A percentile compares a stretch with the other conserved stretches of the same genome.
These are phyloP conservation scores for Pythium coloratum DNA, from an alignment of 352 stramenopile species.

Conservation along the genomic window DNA sequence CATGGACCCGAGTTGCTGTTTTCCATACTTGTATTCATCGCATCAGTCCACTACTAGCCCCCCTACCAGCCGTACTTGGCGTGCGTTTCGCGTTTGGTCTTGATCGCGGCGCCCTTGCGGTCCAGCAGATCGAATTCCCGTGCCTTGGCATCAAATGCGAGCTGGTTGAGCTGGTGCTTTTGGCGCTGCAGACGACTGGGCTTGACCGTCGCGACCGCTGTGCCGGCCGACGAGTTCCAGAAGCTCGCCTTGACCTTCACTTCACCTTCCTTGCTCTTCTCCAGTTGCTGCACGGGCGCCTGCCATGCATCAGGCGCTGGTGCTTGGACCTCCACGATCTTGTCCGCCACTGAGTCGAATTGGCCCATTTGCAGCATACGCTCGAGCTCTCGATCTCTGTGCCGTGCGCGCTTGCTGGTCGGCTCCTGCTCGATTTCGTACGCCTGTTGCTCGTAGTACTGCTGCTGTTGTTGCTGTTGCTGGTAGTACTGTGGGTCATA, in stretches of 20 bases:
- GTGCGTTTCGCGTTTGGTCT: slow-evolving; percentile 77
- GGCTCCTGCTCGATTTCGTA: slow-evolving; percentile 43
- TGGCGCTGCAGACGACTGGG: slow-evolving; percentile 73
- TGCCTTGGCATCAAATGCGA: slow-evolving; percentile 75
- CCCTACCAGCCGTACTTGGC: slow-evolving; percentile 79
- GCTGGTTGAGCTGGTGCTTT: slow-evolving; percentile 83
- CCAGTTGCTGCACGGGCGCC: slow-evolving; percentile 36
- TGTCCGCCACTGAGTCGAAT: slow-evolving; percentile 51
- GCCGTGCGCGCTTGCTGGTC: slow-evolving; percentile 53
- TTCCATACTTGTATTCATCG: no score
- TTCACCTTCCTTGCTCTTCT: slow-evolving; percentile 27
- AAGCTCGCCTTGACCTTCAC: slow-evolving; percentile 74
- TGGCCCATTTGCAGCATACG: slow-evolving; percentile 67
- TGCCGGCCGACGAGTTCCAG: slow-evolving; percentile 61
- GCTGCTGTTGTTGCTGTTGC: slow-evolving; percentile 38
- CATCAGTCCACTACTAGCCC: no score
- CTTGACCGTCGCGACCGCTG: slow-evolving; percentile 52
- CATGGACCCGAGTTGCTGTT: no score
- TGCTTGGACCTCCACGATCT: slow-evolving; percentile 69
- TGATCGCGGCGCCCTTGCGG: slow-evolving; percentile 56
- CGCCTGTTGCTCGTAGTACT: slow-evolving; percentile 39
- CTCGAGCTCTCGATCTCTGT: slow-evolving; percentile 70
- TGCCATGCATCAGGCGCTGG: slow-evolving; percentile 54
- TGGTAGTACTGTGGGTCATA: slow-evolving; percentile 44
- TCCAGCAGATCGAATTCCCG: slow-evolving; percentile 75